Evolutionary conservation across 2,329 filamentous ascomycete species (phyloP), one percentile per base, ranked within the genome.

Genomic region (Talaromyces funiculosus): DNA sequence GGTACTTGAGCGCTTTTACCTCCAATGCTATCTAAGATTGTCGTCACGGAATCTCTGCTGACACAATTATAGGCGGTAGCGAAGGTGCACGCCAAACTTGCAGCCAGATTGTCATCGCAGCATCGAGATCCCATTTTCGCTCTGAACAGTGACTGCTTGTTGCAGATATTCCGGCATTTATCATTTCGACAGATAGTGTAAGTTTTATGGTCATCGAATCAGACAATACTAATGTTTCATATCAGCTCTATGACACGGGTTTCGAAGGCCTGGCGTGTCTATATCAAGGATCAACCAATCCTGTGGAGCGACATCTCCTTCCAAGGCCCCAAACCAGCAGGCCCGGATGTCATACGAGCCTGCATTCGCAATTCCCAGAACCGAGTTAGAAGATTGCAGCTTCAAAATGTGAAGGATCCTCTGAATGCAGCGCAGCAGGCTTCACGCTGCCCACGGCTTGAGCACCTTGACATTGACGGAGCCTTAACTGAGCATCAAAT

Each of bases 121-220:
- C 16, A 33, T 22, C 55, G 38, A 35, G 60, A 61, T 35, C 60
- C 60, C 18, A 18, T 61, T 1, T 38, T 47, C 16, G 14, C 18
- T 29, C 40, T 61, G 22, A 61, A 61, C 33, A 31, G 53, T 12
- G 60, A 61, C 31, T 55, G 55, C 33, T 45, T 61, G 54, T 24
- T 61, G 55, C 45, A 61, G 33, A 54, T 61, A 61, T 61, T 61
- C 20, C 38, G 54, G 22, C 42, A 55, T 37, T 10, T 61, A 24
- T 38, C 60, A 9, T 61, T 61, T 38, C 57, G 45, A 26, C 60
- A 58, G 33, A 49, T 53, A 58, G 55, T 61, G 60, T 61, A 49
- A 54, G 60, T 61, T 10, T 2, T 8, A 37, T 35, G 18, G 9
- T 53, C 20, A 29, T 14, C 8, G 33, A 10, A n/a, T 29, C 8